phyloP scores from a whole-genome alignment of 805 yeast genomes.

The Yarrowia yakushimensis region DNA sequence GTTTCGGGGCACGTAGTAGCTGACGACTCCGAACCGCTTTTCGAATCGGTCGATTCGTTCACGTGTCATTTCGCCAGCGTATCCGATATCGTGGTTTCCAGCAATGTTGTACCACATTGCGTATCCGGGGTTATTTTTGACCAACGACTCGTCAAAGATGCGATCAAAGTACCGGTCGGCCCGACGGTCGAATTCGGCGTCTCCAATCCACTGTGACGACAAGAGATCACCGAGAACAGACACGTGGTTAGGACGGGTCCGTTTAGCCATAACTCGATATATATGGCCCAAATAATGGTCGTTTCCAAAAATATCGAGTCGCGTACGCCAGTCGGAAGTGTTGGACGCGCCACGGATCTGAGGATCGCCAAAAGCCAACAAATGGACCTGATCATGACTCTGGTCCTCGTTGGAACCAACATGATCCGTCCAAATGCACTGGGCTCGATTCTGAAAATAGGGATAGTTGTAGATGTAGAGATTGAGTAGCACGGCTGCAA shows the following conservation, averaged over 20 bases:
- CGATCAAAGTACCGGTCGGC: slow-evolving; percentile 53
- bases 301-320: slow-evolving; percentile 84
- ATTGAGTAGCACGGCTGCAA: slow-evolving; percentile 15
- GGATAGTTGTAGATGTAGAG: slow-evolving; percentile 23
- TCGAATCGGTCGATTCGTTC: slow-evolving; percentile 83
- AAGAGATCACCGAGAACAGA: slow-evolving; percentile 91
- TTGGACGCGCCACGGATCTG: slow-evolving; percentile 90
- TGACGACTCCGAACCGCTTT: slow-evolving; percentile 75
- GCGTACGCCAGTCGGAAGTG: slow-evolving; percentile 62
- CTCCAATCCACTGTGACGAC: slow-evolving; percentile 92
- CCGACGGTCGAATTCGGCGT: slow-evolving; percentile 78
- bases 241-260: slow-evolving; percentile 72
- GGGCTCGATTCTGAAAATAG: neutral
- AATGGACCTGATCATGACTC: slow-evolving; percentile 40
- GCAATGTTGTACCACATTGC: slow-evolving; percentile 58
- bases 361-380: slow-evolving; percentile 92
- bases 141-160: slow-evolving; percentile 34
- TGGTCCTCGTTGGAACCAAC: neutral
- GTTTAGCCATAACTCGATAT: slow-evolving; percentile 56
- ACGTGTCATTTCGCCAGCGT: slow-evolving; percentile 89
- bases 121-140: slow-evolving; percentile 37
- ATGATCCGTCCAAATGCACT: neutral
- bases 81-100: slow-evolving; percentile 96
- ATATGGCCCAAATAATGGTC: slow-evolving; percentile 87
- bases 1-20: slow-evolving; percentile 65